A percentile compares a stretch with the other conserved stretches of the same genome.
These are phyloP conservation scores for Hirsutella minnesotensis DNA, from an alignment of 2,329 filamentous ascomycete species.

Conservation along the genomic window DNA sequence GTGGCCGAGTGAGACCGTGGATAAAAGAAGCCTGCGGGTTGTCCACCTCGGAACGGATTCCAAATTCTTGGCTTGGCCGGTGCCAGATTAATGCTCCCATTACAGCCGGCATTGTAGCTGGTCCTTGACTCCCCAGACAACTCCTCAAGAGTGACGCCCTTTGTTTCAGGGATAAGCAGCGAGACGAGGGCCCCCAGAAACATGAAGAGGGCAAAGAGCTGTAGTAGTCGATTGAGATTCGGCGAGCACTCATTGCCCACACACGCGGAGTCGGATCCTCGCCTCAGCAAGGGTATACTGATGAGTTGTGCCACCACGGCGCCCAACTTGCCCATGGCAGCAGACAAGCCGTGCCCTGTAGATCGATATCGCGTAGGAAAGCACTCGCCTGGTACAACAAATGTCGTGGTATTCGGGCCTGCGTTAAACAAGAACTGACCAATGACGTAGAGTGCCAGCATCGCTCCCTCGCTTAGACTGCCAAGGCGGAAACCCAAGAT, in stretches of 20 bases:
- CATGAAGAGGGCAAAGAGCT: slow-evolving; percentile 76
- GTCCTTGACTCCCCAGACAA: slow-evolving; percentile 55
- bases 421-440: slow-evolving; percentile 58
- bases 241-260: slow-evolving; percentile 35
- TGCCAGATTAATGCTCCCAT: slow-evolving; percentile 32
- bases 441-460: slow-evolving; percentile 51
- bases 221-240: slow-evolving; percentile 62
- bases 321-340: slow-evolving; percentile 55
- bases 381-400: slow-evolving; percentile 52
- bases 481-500: slow-evolving; percentile 50
- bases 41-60: slow-evolving; percentile 38
- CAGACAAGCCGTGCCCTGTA: slow-evolving; percentile 52
- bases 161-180: slow-evolving; percentile 67
- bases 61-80: slow-evolving; percentile 20
- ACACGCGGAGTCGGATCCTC: slow-evolving; percentile 38
- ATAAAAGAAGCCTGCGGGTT: slow-evolving; percentile 38
- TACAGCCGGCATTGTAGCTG: slow-evolving; percentile 40
- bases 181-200: slow-evolving; percentile 56
- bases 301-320: slow-evolving; percentile 57
- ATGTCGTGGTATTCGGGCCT: slow-evolving; percentile 54
- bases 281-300: slow-evolving; percentile 48
- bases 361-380: slow-evolving; percentile 53
- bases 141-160: slow-evolving; percentile 60
- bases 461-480: slow-evolving; percentile 30
- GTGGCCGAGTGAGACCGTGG: slow-evolving; percentile 19